These are phyloP conservation scores for Aspergillus leporis DNA, from an alignment of 495 filamentous ascomycete genomes.

Conservation along the genomic window DNA sequence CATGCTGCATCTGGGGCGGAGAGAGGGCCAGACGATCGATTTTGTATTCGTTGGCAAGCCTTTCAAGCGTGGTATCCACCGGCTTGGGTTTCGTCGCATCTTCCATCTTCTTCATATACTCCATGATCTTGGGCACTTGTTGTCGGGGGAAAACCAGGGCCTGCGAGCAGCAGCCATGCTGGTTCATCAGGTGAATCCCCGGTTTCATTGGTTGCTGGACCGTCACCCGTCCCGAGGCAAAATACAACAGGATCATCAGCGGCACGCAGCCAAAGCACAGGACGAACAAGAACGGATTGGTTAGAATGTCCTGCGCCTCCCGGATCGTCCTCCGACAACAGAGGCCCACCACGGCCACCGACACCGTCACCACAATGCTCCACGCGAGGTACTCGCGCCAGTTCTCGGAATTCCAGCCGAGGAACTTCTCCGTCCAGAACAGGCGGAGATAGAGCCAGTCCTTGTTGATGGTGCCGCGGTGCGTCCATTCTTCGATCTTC, in stretches of 20 bases:
- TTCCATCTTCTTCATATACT: slow-evolving; percentile 19
- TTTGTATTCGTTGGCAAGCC: slow-evolving; percentile 13
- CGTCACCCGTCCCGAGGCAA: slow-evolving; percentile 40
- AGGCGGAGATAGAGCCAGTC: slow-evolving; percentile 55
- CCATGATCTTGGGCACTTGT: slow-evolving; percentile 24
- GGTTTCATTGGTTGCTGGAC: slow-evolving; percentile 29
- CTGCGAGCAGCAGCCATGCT: slow-evolving; percentile 41
- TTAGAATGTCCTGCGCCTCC: slow-evolving; percentile 20
- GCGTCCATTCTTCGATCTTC: slow-evolving; percentile 29
- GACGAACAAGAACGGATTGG: slow-evolving; percentile 28
- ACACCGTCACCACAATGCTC: slow-evolving; percentile 26
- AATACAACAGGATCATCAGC: slow-evolving; percentile 33
- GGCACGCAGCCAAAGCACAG: slow-evolving; percentile 33
- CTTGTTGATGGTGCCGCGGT: slow-evolving; percentile 19
- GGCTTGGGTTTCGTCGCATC: slow-evolving; percentile 16
- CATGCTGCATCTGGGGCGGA: slow-evolving; percentile 32
- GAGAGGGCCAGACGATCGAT: slow-evolving; percentile 27
- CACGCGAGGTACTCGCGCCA: slow-evolving; percentile 43
- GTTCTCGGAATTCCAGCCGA: slow-evolving; percentile 57
- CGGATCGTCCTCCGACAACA: slow-evolving; percentile 15
- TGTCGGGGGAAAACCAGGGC: slow-evolving; percentile 33
- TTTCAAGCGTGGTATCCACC: slow-evolving; percentile 28
- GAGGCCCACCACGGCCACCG: slow-evolving; percentile 22
- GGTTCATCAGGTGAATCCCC: slow-evolving; percentile 36
- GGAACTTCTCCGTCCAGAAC: slow-evolving; percentile 57